Conservation (phyloP, 768 basidiomycete species). For the Suillus placidus region DNA sequence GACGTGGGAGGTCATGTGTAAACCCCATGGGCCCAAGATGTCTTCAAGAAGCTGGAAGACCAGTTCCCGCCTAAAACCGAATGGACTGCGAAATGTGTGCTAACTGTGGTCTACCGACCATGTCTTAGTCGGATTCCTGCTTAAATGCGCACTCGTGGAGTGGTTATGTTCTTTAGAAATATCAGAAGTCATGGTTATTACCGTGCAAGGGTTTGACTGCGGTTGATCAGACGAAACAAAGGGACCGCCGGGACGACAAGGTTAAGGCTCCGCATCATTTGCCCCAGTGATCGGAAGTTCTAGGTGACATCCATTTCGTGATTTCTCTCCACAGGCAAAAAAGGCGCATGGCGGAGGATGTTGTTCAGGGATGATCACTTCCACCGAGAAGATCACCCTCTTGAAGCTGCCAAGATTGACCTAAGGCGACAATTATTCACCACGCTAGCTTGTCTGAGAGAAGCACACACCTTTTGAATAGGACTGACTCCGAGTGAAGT, state of each 20-base stretch:
- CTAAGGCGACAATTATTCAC: neutral
- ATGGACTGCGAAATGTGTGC: neutral
- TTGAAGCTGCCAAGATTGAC: neutral
- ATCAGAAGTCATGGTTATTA: neutral
- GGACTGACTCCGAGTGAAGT: no score
- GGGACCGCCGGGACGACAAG: neutral
- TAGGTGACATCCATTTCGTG: neutral
- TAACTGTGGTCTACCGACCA: neutral
- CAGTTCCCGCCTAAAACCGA: neutral
- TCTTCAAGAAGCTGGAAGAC: constrained; percentile 1
- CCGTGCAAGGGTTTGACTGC: neutral
- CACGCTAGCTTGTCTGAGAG: neutral
- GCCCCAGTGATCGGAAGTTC: neutral
- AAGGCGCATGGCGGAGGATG: neutral
- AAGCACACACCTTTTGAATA: neutral
- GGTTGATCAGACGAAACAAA: neutral
- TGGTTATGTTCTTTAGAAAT: neutral
- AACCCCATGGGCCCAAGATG: neutral
- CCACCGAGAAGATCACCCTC: neutral
- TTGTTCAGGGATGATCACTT: constrained; percentile 2
- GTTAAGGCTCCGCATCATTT: constrained; percentile 3
- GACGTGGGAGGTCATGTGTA: constrained; percentile 4
- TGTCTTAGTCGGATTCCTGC: neutral
- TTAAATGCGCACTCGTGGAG: neutral
- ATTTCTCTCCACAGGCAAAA: constrained; percentile 9